These are phyloP conservation scores for Podospora anserina DNA, from an alignment of 495 filamentous ascomycete species.

Conservation along the genomic window DNA sequence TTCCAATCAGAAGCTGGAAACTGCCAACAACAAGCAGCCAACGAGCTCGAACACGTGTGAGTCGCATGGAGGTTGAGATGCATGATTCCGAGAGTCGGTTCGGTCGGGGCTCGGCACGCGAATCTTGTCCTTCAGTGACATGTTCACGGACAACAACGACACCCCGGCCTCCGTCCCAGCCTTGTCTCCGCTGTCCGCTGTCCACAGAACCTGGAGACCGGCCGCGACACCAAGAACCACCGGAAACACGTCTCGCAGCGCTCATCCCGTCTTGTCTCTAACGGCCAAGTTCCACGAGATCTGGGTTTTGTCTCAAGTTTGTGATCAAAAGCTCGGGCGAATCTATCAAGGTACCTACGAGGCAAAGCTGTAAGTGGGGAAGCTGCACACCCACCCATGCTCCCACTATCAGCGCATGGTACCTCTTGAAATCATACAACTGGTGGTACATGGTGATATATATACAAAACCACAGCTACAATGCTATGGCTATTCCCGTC, in stretches of 20 bases:
- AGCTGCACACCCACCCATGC: not conserved
- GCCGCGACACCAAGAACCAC: not conserved
- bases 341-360: not conserved
- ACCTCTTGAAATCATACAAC: not conserved
- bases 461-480: slow-evolving; percentile 12
- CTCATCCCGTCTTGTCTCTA: not conserved
- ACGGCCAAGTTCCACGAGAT: not conserved
- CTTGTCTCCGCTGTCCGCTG: not conserved
- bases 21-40: not conserved
- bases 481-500: slow-evolving; percentile 8
- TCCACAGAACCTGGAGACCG: not conserved
- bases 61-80: not conserved
- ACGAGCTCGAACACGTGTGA: not conserved
- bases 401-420: not conserved
- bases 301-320: not conserved
- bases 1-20: not conserved
- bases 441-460: slow-evolving; percentile 2
- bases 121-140: not conserved
- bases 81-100: not conserved
- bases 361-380: not conserved
- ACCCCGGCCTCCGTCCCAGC: not conserved
- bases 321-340: not conserved
- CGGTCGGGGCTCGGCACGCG: not conserved
- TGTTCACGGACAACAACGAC: not conserved
- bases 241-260: not conserved